Evolutionary conservation across 2,329 filamentous ascomycete genomes (phyloP).

Genomic region (Nothomitra cinnamomea): DNA sequence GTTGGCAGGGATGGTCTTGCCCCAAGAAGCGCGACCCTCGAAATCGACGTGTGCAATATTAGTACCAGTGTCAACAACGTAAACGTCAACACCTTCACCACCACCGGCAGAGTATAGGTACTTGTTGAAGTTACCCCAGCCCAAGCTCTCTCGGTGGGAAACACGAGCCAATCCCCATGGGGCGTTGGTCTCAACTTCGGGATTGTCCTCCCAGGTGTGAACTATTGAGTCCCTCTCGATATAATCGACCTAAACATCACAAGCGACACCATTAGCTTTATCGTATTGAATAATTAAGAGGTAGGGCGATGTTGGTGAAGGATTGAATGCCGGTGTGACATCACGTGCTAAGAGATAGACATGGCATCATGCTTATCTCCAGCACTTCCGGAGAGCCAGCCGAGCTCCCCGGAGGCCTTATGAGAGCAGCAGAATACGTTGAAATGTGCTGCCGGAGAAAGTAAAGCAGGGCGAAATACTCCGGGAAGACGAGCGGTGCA

Average conservation of each 20-base stretch:
- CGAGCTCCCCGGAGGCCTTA: not conserved
- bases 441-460: not conserved
- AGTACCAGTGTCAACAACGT: conserved; percentile 96
- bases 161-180: conserved; percentile 99
- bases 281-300: no score
- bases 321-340: not conserved
- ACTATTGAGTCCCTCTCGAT: conserved; percentile 92
- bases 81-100: conserved; percentile 95
- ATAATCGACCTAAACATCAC: conserved; percentile 62
- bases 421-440: not conserved
- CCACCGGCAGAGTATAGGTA: conserved; percentile 82
- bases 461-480: not conserved
- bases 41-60: conserved; percentile 93
- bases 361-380: not conserved
- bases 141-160: conserved; percentile 76
- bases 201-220: conserved; percentile 45
- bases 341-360: not conserved
- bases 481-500: not conserved
- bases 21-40: conserved; percentile 88
- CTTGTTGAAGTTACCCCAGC: conserved; percentile 93
- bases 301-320: not conserved
- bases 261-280: not conserved
- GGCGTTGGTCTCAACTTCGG: conserved; percentile 67
- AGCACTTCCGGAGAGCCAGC: conserved; percentile 5
- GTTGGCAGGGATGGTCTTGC: conserved; percentile 78